A percentile compares a stretch with the other conserved stretches of the same genome.
Conservation (phyloP, 192 early-diverging fungal genomes). For the Coemansia sp. region DNA sequence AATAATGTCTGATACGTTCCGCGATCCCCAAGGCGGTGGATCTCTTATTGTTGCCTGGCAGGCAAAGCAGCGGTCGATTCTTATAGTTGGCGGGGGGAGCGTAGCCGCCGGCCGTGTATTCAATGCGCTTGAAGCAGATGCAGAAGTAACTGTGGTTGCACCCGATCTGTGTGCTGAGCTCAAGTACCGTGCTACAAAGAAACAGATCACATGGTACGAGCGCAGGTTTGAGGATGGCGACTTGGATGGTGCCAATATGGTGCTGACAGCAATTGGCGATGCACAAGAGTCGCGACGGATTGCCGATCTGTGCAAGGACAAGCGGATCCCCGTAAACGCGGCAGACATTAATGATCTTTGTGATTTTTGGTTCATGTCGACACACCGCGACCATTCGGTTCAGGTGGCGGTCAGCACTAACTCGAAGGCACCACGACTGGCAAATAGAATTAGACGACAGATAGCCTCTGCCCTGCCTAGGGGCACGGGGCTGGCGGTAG, state of each 20-base stretch:
- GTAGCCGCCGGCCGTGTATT: conserved; percentile 84
- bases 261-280: conserved; percentile 75
- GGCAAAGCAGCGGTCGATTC: conserved; percentile 67
- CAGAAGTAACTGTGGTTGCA: conserved; percentile 74
- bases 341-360: conserved; percentile 89
- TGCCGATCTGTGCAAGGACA: conserved; percentile 59
- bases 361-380: conserved; percentile 93
- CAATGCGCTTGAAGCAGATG: conserved; percentile 78
- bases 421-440: conserved; percentile 83
- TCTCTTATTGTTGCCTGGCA: conserved; percentile 86
- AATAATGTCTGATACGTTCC: conserved; percentile 49
- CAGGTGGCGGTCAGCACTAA: conserved; percentile 90
- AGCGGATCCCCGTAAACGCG: conserved; percentile 87
- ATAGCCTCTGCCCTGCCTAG: conserved; percentile 64
- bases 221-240: conserved; percentile 56
- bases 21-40: conserved; percentile 61
- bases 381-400: conserved; percentile 77
- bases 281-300: conserved; percentile 68
- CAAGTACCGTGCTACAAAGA: conserved; percentile 56
- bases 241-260: conserved; percentile 54
- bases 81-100: conserved; percentile 88
- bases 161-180: conserved; percentile 70
- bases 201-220: conserved; percentile 58
- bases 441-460: conserved; percentile 73
- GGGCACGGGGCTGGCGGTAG: conserved; percentile 68